phyloP scores from a whole-genome alignment of 2,329 filamentous ascomycete species.

The Calonectria pseudoreteaudii region DNA sequence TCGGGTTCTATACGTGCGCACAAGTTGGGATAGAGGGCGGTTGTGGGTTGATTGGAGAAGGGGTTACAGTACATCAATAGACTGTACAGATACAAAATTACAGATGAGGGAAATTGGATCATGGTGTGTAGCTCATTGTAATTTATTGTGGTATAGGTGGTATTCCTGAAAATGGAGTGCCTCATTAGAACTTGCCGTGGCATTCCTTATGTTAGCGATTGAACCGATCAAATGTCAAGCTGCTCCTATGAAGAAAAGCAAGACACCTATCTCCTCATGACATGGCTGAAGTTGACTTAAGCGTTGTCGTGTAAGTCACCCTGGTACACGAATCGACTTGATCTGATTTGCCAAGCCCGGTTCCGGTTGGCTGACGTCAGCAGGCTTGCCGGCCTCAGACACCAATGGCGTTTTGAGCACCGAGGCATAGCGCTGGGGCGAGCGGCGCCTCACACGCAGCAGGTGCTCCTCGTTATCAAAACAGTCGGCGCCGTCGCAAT shows the following conservation, averaged over 20 bases:
- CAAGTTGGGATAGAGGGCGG: conserved; percentile 24
- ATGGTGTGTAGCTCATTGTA: not conserved
- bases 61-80: not conserved
- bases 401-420: not conserved
- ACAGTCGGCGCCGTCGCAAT: conserved; percentile 14
- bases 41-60: conserved; percentile 14
- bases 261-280: not conserved
- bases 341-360: not conserved
- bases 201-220: not conserved
- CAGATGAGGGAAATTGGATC: not conserved
- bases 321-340: not conserved
- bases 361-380: conserved; percentile 7
- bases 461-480: conserved; percentile 10
- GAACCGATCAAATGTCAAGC: not conserved
- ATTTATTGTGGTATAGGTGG: not conserved
- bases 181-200: not conserved
- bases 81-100: conserved; percentile 20
- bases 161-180: not conserved
- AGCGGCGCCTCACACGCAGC: not conserved
- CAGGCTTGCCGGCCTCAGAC: not conserved
- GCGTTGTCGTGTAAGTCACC: not conserved
- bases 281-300: not conserved
- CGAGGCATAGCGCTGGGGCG: not conserved
- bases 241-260: not conserved
- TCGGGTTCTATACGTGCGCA: conserved; percentile 22